Base-by-base conservation (phyloP, 2,329 filamentous ascomycete genomes). In the Aspergillus neotritici region DNA sequence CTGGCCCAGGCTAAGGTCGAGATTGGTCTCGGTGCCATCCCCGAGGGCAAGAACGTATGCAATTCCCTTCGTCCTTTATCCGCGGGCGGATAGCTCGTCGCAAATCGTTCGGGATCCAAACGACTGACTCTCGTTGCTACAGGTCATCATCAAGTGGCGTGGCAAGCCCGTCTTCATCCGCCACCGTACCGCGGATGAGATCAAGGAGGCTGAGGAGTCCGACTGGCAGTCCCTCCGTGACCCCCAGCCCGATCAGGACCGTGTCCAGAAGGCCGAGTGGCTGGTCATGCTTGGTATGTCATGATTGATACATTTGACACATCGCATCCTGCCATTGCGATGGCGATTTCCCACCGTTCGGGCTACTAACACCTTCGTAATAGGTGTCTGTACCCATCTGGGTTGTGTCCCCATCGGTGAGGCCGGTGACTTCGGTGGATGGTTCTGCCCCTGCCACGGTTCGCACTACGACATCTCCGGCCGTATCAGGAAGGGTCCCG, bases 401-500 rank as follows among this genome's bases (percentile, higher is more conserved):
- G 93, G 93, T 75, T 98, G 93, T 81, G 93, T 98, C 60, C 93
- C 93, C 67, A 98, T 98, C 64, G 93, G 94, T 65, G 93, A 98
- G 78, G 88, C 93, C 54, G 93, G 93, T 70, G 94, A 98, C 74
- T 98, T 78, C 65, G 93, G 93, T 69, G 93, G 93, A 67, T 98
- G 93, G 93, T 98, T 98, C 86, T 98, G 93, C 79, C 93, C 93
- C 56, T 98, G 93, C 86, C 93, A 98, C 82, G 93, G 93, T 72
- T 96, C 90, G 60, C 93, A 98, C 80, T 98, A 98, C 82, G 93
- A 98, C 71, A 97, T 98, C 71, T 97, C 90, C 54, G 93, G 93
- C 70, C 89, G 93, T 74, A 87, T 95, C 80, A 84, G 93, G 78
- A 96, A 87, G 81, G 93, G 93, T 56, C 93, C 93, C 53, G 93